These are phyloP conservation scores for Penicillium samsonianum DNA, from an alignment of 495 filamentous ascomycete species.

Conservation along the genomic window DNA sequence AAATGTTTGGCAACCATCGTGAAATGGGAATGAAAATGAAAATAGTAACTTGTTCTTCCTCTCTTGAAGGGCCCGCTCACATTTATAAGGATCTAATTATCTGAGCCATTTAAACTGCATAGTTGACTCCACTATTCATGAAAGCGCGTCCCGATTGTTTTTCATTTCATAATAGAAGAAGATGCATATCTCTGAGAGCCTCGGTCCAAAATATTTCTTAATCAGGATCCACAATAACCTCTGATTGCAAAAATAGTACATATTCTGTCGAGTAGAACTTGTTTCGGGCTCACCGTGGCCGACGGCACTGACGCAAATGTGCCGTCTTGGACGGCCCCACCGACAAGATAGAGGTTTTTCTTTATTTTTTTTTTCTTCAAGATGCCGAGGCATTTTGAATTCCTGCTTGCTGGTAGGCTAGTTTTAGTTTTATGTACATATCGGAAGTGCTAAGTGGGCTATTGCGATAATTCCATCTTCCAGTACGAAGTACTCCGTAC, in stretches of 20 bases:
- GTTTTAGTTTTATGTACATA: slow-evolving; percentile 5
- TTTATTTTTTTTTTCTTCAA: neutral
- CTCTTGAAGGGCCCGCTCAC: neutral
- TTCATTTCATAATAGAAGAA: neutral
- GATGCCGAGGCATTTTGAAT: slow-evolving; percentile 6
- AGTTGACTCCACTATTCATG: slow-evolving; percentile 6
- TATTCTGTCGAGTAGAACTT: neutral
- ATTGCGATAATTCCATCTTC: neutral
- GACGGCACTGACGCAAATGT: neutral
- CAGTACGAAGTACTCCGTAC: neutral
- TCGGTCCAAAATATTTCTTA: slow-evolving; percentile 19
- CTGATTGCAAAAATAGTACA: neutral
- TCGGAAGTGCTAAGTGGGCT: neutral
- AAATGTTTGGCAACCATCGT: slow-evolving; percentile 42
- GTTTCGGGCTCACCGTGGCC: slow-evolving; percentile 4
- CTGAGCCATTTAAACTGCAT: slow-evolving; percentile 6
- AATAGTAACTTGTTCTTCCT: neutral
- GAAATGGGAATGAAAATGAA: neutral
- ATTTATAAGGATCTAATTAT: slow-evolving; percentile 14
- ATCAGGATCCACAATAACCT: slow-evolving; percentile 8
- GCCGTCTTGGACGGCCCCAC: slow-evolving; percentile 1
- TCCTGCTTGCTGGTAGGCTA: neutral
- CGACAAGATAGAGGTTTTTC: neutral
- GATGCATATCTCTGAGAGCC: slow-evolving; percentile 12
- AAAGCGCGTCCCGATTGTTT: neutral